Conservation (phyloP, 768 basidiomycete genomes). For the Tricholoma sp. region DNA sequence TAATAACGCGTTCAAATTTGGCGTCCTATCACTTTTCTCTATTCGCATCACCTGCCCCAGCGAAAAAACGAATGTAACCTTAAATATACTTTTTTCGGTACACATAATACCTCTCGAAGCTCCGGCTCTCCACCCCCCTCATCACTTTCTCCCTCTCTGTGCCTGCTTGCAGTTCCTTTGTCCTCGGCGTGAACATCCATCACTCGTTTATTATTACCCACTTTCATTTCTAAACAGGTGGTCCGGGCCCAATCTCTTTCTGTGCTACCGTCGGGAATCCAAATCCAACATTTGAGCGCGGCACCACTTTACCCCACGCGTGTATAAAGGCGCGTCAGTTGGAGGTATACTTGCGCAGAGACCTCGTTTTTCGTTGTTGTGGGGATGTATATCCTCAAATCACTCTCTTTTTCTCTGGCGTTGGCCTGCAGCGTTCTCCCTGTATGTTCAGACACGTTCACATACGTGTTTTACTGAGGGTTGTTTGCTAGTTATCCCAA, state of each 20-base stretch:
- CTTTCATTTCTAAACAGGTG: too few relatives aligned
- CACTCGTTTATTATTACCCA: not conserved
- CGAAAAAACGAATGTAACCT: not conserved
- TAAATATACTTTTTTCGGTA: not conserved
- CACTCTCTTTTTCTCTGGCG: constrained; percentile 27
- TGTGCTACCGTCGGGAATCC: too few relatives aligned
- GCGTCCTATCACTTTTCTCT: not conserved
- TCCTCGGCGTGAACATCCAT: not conserved
- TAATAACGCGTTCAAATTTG: too few relatives aligned
- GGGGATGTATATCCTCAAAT: constrained; percentile 28
- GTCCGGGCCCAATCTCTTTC: constrained; percentile 21
- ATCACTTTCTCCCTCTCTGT: not conserved
- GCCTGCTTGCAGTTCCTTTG: not conserved
- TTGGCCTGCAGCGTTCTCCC: constrained; percentile 31
- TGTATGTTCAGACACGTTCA: constrained; percentile 24
- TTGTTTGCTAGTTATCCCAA: constrained; percentile 6
- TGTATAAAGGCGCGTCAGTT: constrained; percentile 19
- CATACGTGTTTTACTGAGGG: not conserved
- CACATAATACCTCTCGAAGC: not conserved
- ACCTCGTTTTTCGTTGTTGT: too few relatives aligned
- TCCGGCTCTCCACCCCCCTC: not conserved
- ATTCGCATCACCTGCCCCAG: not conserved
- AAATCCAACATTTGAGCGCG: too few relatives aligned
- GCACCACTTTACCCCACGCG: too few relatives aligned
- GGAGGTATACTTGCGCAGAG: too few relatives aligned